Percentiles rank a stretch among this genome's conserved stretches.
Evolutionary conservation across 2,329 filamentous ascomycete genomes (phyloP).

Genomic region (Cladorrhinum sp.): DNA sequence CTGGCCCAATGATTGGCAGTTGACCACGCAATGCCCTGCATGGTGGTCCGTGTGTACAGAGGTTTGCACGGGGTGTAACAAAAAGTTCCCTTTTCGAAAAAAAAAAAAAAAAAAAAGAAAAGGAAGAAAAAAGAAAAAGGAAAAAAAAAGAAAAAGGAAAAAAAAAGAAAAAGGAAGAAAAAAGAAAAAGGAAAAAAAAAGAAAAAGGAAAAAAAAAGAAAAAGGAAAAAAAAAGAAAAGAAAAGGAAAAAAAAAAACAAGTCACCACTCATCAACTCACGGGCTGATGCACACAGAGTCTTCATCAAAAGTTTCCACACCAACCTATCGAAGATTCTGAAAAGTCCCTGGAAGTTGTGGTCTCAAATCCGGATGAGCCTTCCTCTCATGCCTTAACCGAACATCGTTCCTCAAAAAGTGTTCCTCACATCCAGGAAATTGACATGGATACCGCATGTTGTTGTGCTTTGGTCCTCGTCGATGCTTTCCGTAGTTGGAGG

Average conservation of each 20-base stretch:
- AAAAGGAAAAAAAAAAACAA: background rate
- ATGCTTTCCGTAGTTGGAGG: background rate
- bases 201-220: background rate
- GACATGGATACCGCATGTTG: background rate
- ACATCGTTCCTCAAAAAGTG: background rate
- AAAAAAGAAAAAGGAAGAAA: background rate
- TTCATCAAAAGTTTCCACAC: too few species aligned
- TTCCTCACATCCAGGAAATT: background rate
- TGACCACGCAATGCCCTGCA: too few species aligned
- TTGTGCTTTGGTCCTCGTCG: background rate
- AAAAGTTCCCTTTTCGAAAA: too few species aligned
- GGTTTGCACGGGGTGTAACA: too few species aligned
- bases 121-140: background rate
- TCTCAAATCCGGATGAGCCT: background rate
- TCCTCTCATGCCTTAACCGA: background rate
- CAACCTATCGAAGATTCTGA: too few species aligned
- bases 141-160: background rate
- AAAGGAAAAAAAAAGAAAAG: background rate
- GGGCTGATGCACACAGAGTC: too few species aligned
- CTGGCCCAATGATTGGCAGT: too few species aligned
- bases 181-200: background rate
- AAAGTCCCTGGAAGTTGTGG: background rate
- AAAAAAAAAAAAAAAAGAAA: background rate
- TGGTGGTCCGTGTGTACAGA: too few species aligned
- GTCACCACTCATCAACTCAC: background rate